Conservation (phyloP, 805 yeast species). For the Ogataea corticis region DNA sequence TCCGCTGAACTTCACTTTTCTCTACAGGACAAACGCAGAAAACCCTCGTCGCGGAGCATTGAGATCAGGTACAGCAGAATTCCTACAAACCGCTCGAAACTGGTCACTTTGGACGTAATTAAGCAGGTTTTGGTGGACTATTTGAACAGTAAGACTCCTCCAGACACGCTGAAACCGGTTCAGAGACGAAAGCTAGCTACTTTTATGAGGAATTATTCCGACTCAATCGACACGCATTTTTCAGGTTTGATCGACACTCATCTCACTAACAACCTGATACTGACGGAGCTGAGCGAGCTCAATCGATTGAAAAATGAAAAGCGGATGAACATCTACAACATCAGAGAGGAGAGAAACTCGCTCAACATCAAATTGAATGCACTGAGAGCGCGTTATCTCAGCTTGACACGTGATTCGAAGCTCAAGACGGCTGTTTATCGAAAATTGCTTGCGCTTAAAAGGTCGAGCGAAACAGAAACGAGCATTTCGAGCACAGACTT, state of each 20-base stretch:
- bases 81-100: constrained; percentile 29
- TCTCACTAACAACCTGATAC: constrained; percentile 36
- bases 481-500: constrained; percentile 2
- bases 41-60: constrained; percentile 9
- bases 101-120: constrained; percentile 36
- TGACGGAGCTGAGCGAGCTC: constrained; percentile 30
- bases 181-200: constrained; percentile 18
- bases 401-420: constrained; percentile 17
- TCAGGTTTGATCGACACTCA: constrained; percentile 36
- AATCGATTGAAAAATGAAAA: constrained; percentile 32
- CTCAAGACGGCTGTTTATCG: constrained; percentile 17
- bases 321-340: constrained; percentile 31
- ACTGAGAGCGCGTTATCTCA: constrained; percentile 18
- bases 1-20: constrained; percentile 5
- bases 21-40: constrained; percentile 16
- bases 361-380: constrained; percentile 22
- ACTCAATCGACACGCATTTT: constrained; percentile 31
- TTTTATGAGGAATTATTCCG: constrained; percentile 25
- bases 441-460: constrained; percentile 15
- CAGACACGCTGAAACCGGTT: constrained; percentile 20
- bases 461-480: background rate
- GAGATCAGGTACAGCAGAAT: constrained; percentile 28
- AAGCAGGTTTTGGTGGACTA: constrained; percentile 33
- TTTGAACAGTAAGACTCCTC: constrained; percentile 18
- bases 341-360: constrained; percentile 28